phyloP scores from a whole-genome alignment of 2,329 filamentous ascomycete species.

The Hortaea werneckii region DNA sequence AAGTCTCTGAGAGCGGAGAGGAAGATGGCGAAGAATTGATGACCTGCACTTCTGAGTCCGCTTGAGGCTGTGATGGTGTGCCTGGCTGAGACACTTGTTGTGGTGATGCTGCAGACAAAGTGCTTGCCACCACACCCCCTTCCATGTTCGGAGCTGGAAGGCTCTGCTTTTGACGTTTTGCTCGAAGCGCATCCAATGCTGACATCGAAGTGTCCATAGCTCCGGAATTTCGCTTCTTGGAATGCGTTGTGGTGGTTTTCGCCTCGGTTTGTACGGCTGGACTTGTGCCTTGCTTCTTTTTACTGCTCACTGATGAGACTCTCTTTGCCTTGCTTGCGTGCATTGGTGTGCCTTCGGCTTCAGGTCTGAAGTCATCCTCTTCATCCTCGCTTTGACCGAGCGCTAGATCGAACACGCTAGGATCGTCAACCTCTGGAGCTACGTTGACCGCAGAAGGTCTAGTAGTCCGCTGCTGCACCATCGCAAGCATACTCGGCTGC shows the following conservation, averaged over 20 bases:
- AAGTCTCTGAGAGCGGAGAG: slow-evolving; percentile 20
- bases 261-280: slow-evolving; percentile 13
- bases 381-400: slow-evolving; percentile 16
- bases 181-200: slow-evolving; percentile 10
- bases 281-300: slow-evolving; percentile 2
- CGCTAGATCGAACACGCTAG: slow-evolving; percentile 16
- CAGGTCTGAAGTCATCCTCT: slow-evolving; percentile 44
- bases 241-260: background rate
- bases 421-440: slow-evolving; percentile 33
- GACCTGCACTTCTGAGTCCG: slow-evolving; percentile 21
- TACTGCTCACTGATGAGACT: slow-evolving; percentile 8
- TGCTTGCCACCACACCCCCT: slow-evolving; percentile 2
- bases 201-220: slow-evolving; percentile 10
- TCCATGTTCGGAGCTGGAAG: background rate
- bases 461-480: slow-evolving; percentile 32
- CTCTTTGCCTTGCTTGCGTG: slow-evolving; percentile 37
- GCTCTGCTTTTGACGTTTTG: slow-evolving; percentile 12
- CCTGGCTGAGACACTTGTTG: slow-evolving; percentile 9
- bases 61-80: slow-evolving; percentile 10
- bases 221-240: slow-evolving; percentile 21
- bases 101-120: background rate
- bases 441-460: slow-evolving; percentile 14
- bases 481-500: slow-evolving; percentile 40
- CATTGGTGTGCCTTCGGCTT: slow-evolving; percentile 59
- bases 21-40: slow-evolving; percentile 26